Percentiles rank a stretch among this genome's conserved stretches.
These are phyloP conservation scores for Solanum tarijense DNA, from an alignment of 257 asterid species.

Conservation along the genomic window DNA sequence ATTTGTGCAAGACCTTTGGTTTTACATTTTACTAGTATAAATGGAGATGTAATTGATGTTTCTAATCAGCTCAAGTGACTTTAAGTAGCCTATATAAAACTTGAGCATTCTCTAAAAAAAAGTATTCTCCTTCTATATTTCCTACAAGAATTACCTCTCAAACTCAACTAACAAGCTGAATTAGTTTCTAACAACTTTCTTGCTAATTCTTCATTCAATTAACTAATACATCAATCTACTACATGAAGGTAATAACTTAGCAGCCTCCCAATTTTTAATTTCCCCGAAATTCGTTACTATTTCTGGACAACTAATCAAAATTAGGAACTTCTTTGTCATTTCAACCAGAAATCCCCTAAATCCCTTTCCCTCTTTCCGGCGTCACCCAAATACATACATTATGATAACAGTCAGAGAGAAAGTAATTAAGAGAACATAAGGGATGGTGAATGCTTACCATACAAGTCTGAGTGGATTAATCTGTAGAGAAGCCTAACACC, in stretches of 20 bases:
- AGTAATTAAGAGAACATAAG: neutral
- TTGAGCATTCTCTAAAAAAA: no score
- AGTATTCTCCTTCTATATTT: no score
- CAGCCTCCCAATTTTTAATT: no score
- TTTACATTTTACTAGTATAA: no score
- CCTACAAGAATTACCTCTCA: neutral
- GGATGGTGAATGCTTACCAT: conserved; percentile 6
- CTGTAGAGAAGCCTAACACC: conserved; percentile 17
- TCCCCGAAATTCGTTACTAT: no score
- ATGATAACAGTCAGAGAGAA: neutral
- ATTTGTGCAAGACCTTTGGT: no score
- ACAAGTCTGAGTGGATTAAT: conserved; percentile 16
- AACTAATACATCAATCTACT: no score
- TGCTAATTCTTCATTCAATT: neutral
- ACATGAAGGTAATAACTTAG: no score
- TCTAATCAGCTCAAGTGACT: no score
- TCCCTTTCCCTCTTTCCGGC: neutral
- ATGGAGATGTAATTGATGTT: no score
- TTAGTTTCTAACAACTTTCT: neutral
- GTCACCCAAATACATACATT: neutral
- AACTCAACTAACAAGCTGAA: neutral
- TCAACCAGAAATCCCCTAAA: neutral
- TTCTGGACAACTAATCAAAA: no score
- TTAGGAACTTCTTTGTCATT: neutral
- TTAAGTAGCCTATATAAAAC: no score